These are phyloP conservation scores for Coleophoma crateriformis DNA, from an alignment of 2,329 filamentous ascomycete species.

Conservation along the genomic window DNA sequence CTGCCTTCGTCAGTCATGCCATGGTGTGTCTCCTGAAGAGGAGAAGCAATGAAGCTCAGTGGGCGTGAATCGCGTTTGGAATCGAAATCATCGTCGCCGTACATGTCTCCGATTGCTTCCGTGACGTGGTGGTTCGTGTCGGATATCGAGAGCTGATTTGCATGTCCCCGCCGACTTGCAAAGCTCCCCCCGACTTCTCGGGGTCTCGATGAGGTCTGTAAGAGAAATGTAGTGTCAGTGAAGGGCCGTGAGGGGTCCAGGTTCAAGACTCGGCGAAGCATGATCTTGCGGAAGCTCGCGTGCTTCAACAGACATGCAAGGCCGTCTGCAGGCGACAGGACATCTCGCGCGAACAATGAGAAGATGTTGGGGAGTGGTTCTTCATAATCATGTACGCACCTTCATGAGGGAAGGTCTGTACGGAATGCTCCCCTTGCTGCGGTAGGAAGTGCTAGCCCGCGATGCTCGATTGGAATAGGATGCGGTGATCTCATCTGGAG, in stretches of 20 bases:
- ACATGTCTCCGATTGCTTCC: constrained; percentile 70
- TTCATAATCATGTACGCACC: constrained; percentile 15
- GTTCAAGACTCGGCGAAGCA: constrained; percentile 8
- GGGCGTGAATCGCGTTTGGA: constrained; percentile 48
- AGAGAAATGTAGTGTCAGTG: constrained; percentile 15
- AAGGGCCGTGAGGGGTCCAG: constrained; percentile 5
- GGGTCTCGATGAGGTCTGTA: constrained; percentile 28
- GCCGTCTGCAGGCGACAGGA: not conserved
- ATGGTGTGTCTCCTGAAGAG: constrained; percentile 29
- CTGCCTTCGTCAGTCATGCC: constrained; percentile 24
- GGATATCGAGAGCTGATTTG: constrained; percentile 40
- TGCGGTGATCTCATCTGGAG: constrained; percentile 25
- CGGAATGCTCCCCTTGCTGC: constrained; percentile 22
- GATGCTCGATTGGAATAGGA: constrained; percentile 17
- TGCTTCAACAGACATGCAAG: constrained; percentile 8
- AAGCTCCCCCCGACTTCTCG: constrained; percentile 28
- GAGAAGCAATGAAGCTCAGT: constrained; percentile 48
- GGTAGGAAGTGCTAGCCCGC: constrained; percentile 18
- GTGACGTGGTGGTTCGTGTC: constrained; percentile 72
- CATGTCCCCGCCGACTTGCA: constrained; percentile 26
- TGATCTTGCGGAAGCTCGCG: constrained; percentile 11
- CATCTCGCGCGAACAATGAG: too few relatives aligned
- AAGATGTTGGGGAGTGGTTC: too few relatives aligned
- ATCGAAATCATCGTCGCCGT: constrained; percentile 53
- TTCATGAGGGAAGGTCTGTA: constrained; percentile 20